Percentiles rank a stretch among this genome's conserved stretches.
phyloP scores from a whole-genome alignment of 306 rosid species.

The Aeschynomene evenia region DNA sequence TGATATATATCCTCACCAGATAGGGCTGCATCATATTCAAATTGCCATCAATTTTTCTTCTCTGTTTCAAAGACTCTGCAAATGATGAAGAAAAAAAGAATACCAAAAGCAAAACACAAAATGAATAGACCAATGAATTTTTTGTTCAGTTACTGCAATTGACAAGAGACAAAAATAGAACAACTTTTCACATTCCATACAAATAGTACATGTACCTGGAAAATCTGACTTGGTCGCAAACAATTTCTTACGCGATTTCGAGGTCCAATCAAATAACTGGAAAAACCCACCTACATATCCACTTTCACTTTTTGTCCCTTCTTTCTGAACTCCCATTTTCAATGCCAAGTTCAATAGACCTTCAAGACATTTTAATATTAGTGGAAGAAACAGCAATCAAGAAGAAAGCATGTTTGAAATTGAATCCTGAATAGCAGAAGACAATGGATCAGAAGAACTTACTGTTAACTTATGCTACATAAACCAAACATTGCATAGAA shows the following conservation, averaged over 20 bases:
- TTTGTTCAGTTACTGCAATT: not conserved
- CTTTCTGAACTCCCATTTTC: slow-evolving; percentile 70
- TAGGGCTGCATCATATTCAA: slow-evolving; percentile 43
- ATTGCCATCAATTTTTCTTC: slow-evolving; percentile 47
- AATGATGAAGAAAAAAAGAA: not conserved
- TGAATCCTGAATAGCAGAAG: not conserved
- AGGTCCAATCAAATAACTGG: slow-evolving; percentile 78
- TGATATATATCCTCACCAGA: slow-evolving; percentile 36
- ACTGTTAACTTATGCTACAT: not conserved
- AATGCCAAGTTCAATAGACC: slow-evolving; percentile 33
- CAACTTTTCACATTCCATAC: not conserved
- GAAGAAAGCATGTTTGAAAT: not conserved
- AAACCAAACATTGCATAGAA: not conserved
- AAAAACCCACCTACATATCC: slow-evolving; percentile 71
- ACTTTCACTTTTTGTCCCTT: slow-evolving; percentile 52
- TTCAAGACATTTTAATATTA: slow-evolving; percentile 12
- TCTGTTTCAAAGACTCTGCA: slow-evolving; percentile 50
- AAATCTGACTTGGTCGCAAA: slow-evolving; percentile 58
- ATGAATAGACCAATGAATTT: slow-evolving; percentile 2
- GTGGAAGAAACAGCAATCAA: not conserved
- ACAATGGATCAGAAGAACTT: not conserved
- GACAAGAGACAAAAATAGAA: not conserved
- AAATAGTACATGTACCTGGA: slow-evolving; percentile 45
- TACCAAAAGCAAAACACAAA: slow-evolving; percentile 26
- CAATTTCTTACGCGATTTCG: slow-evolving; percentile 75